Percentiles rank a stretch among this genome's conserved stretches.
Evolutionary conservation across 371 early-diverging fungal species (phyloP).

Genomic region (Dipsacomyces acuminosporus): DNA sequence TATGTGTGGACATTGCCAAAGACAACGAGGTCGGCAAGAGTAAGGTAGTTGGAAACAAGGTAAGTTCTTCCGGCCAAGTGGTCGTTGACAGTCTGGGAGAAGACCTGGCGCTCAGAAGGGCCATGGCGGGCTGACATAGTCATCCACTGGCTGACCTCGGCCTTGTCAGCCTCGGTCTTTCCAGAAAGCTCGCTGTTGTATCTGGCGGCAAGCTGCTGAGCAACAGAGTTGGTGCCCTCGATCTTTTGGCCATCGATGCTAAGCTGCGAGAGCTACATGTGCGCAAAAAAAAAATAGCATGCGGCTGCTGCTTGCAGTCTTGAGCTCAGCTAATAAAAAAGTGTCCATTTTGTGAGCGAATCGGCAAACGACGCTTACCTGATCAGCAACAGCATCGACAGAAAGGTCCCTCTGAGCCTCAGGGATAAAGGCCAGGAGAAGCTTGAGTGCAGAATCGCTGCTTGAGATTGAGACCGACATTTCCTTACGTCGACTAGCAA

Average conservation of each 20-base stretch:
- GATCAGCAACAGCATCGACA: conserved; percentile 31
- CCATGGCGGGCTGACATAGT: conserved; percentile 32
- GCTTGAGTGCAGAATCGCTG: conserved; percentile 38
- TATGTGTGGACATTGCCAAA: conserved; percentile 63
- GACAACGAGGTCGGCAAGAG: conserved; percentile 65
- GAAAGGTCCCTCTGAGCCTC: conserved; percentile 25
- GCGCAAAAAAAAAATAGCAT: not conserved
- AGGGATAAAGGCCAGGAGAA: conserved; percentile 34
- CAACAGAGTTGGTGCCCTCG: conserved; percentile 53
- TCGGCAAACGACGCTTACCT: conserved; percentile 6
- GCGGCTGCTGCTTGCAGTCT: not conserved
- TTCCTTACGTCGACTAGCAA: too few relatives aligned
- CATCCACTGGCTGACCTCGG: conserved; percentile 51
- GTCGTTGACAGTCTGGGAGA: conserved; percentile 58
- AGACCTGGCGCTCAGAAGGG: conserved; percentile 28
- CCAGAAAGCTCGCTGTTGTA: conserved; percentile 53
- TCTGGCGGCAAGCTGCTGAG: conserved; percentile 53
- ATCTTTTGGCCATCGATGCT: conserved; percentile 47
- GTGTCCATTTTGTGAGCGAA: not conserved
- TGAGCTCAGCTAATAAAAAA: not conserved
- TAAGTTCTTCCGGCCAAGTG: conserved; percentile 60
- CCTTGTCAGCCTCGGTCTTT: conserved; percentile 52
- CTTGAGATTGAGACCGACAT: conserved; percentile 34
- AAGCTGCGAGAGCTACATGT: conserved; percentile 35
- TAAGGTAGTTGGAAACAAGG: conserved; percentile 59